Evolutionary conservation across 2,329 filamentous ascomycete species (phyloP).

Genomic region (Dactylellina cionopaga): DNA sequence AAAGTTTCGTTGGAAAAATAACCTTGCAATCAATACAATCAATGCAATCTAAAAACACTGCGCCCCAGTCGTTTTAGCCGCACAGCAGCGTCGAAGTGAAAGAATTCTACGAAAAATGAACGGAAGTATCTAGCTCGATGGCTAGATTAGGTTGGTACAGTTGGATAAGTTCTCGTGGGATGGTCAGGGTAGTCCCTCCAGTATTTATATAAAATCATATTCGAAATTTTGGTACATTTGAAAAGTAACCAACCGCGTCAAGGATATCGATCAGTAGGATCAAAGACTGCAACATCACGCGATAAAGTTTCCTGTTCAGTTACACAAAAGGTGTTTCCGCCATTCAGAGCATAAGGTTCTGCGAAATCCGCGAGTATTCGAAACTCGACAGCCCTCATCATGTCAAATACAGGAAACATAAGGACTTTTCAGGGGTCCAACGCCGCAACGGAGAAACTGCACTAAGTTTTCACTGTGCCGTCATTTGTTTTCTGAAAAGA

Average conservation of each 20-base stretch:
- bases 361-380: constrained; percentile 19
- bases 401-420: constrained; percentile 36
- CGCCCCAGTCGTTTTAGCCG: constrained; percentile 22
- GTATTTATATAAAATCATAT: constrained; percentile 8
- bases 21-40: constrained; percentile 31
- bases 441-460: background rate
- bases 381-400: constrained; percentile 34
- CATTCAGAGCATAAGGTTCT: constrained; percentile 18
- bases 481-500: background rate
- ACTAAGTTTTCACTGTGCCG: background rate
- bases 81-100: constrained; percentile 40
- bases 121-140: constrained; percentile 6
- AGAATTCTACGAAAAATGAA: constrained; percentile 6
- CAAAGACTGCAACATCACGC: constrained; percentile 19
- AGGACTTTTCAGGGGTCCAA: background rate
- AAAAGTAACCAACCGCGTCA: background rate
- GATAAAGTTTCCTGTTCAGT: constrained; percentile 17
- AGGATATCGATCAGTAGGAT: constrained; percentile 4
- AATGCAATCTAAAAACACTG: constrained; percentile 3
- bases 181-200: background rate
- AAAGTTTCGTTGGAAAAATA: constrained; percentile 28
- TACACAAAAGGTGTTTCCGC: constrained; percentile 4
- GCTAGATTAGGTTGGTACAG: constrained; percentile 9
- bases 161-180: constrained; percentile 11
- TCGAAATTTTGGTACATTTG: background rate